Evolutionary conservation across 2,329 filamentous ascomycete genomes (phyloP).

Genomic region (Fusarium austroafricanum): DNA sequence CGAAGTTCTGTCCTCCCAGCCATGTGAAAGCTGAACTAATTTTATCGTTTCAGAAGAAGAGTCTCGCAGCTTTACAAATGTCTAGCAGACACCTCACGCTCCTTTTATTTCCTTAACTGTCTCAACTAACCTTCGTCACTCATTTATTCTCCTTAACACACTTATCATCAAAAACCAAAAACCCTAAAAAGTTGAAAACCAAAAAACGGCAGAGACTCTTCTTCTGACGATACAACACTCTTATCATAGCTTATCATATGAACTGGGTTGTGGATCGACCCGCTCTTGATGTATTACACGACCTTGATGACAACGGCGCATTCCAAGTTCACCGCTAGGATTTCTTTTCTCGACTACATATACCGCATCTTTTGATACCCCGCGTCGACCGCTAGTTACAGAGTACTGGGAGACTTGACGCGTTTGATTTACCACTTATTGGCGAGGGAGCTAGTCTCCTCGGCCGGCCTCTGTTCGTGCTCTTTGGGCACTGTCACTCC

Average conservation of each 20-base stretch:
- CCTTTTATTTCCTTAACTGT: slow-evolving; percentile 40
- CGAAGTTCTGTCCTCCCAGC: slow-evolving; percentile 37
- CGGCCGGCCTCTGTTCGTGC: slow-evolving; percentile 30
- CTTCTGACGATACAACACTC: slow-evolving; percentile 16
- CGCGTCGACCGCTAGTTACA: slow-evolving; percentile 44
- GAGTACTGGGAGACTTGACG: slow-evolving; percentile 36
- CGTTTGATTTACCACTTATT: slow-evolving; percentile 39
- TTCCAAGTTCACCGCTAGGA: slow-evolving; percentile 39
- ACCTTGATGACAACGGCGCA: slow-evolving; percentile 43
- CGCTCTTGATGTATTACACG: slow-evolving; percentile 44
- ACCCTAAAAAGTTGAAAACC: slow-evolving; percentile 34
- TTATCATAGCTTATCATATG: slow-evolving; percentile 7
- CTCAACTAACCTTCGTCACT: slow-evolving; percentile 50
- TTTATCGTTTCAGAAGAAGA: slow-evolving; percentile 40
- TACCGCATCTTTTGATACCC: slow-evolving; percentile 48
- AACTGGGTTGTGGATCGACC: slow-evolving; percentile 3
- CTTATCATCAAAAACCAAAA: slow-evolving; percentile 24
- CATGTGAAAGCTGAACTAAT: slow-evolving; percentile 35
- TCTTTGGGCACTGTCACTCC: slow-evolving; percentile 30
- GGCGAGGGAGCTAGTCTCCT: slow-evolving; percentile 35
- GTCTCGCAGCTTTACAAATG: slow-evolving; percentile 24
- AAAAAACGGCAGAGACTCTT: slow-evolving; percentile 40
- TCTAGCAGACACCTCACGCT: slow-evolving; percentile 32
- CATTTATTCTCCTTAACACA: slow-evolving; percentile 46
- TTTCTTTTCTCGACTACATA: slow-evolving; percentile 48